Conservation (phyloP, 768 basidiomycete species). For the Lentinula boryana region DNA sequence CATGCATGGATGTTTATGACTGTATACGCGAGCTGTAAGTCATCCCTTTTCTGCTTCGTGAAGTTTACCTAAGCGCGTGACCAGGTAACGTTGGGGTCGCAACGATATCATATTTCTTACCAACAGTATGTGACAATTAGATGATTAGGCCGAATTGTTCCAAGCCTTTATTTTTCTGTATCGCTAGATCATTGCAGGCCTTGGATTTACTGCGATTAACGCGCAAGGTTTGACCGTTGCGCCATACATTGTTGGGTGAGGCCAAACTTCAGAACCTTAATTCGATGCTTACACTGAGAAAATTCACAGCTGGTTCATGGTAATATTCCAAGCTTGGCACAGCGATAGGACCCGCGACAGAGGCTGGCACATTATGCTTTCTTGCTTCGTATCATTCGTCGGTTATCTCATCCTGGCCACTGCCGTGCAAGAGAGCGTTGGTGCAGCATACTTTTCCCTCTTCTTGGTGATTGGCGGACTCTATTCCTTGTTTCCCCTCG, state of each 20-base stretch:
- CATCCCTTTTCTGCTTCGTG: not conserved
- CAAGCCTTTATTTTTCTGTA: not conserved
- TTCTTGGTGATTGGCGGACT: constrained; percentile 52
- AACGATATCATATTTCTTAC: constrained; percentile 51
- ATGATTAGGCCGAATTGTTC: not conserved
- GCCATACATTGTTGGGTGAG: constrained; percentile 30
- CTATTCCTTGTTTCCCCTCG: constrained; percentile 51
- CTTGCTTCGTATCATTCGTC: constrained; percentile 35
- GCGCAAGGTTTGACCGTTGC: constrained; percentile 56
- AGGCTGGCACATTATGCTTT: constrained; percentile 51
- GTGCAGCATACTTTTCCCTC: constrained; percentile 51
- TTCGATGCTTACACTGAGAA: not conserved
- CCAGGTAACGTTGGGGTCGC: constrained; percentile 52
- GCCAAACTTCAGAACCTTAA: not conserved
- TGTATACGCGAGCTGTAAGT: constrained; percentile 47
- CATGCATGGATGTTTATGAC: constrained; percentile 50
- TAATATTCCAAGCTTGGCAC: constrained; percentile 48
- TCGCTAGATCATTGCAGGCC: constrained; percentile 42
- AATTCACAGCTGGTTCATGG: constrained; percentile 44
- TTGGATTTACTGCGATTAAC: constrained; percentile 51
- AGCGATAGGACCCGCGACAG: constrained; percentile 48
- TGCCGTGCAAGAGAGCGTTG: constrained; percentile 41
- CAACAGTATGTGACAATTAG: constrained; percentile 30
- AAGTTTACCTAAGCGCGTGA: not conserved
- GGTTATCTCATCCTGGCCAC: constrained; percentile 54